Percentiles rank a stretch among this genome's conserved stretches.
Evolutionary conservation across 1,284 basidiomycete genomes (phyloP).

Genomic region (Cryptococcus hybrid): DNA sequence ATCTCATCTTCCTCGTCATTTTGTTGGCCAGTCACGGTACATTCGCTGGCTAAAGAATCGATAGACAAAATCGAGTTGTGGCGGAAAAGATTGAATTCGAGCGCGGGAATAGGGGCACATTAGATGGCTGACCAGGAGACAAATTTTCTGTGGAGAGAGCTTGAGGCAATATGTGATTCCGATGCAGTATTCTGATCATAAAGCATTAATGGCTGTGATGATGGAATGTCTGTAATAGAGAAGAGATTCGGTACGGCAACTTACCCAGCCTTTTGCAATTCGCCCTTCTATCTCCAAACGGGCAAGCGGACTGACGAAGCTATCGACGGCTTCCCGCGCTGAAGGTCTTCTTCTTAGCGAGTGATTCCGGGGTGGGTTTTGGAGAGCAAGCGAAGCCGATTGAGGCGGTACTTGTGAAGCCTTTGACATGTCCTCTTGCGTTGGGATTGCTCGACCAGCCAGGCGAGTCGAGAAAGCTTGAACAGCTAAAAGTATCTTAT

Average conservation of each 20-base stretch:
- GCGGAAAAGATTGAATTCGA: slow-evolving; percentile 44
- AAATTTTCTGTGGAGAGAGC: background rate
- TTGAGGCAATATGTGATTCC: too few species aligned
- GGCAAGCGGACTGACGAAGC: slow-evolving; percentile 22
- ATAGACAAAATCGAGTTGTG: slow-evolving; percentile 38
- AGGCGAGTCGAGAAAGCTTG: too few species aligned
- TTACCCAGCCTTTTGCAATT: slow-evolving; percentile 11
- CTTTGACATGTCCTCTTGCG: too few species aligned
- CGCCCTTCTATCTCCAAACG: slow-evolving; percentile 13
- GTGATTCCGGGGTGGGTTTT: background rate
- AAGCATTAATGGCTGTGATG: too few species aligned
- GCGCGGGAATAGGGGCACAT: slow-evolving; percentile 27
- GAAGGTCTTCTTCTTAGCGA: slow-evolving; percentile 10
- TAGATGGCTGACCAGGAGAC: background rate
- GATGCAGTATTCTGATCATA: too few species aligned
- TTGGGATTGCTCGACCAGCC: too few species aligned
- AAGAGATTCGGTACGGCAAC: background rate
- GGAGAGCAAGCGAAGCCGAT: background rate
- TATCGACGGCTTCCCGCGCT: slow-evolving; percentile 15
- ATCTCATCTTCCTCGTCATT: slow-evolving; percentile 1
- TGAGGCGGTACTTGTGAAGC: background rate
- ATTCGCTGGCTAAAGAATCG: slow-evolving; percentile 19
- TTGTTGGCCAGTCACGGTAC: background rate
- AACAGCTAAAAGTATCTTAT: too few species aligned
- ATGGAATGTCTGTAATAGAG: too few species aligned